Percentiles rank a stretch among this genome's conserved stretches.
Conservation (phyloP, 2,329 filamentous ascomycete genomes). For the Aspergillus terreus region DNA sequence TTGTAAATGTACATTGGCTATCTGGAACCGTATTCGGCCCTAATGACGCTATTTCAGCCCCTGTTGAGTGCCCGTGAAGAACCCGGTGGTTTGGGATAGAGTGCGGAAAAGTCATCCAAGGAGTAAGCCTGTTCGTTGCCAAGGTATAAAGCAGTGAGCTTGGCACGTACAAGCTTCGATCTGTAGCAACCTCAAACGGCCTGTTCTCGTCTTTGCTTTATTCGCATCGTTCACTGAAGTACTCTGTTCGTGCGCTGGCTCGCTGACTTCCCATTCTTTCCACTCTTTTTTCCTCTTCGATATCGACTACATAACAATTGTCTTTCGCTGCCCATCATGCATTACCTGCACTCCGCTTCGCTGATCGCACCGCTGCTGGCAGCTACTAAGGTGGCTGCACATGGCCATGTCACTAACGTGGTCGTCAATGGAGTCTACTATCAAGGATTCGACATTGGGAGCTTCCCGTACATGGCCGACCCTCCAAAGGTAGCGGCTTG, state of each 20-base stretch:
- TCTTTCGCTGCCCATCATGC: slow-evolving; percentile 4
- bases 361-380: slow-evolving; percentile 27
- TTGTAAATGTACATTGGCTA: too few species aligned
- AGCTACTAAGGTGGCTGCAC: slow-evolving; percentile 27
- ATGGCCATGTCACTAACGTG: slow-evolving; percentile 34
- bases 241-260: slow-evolving; percentile 5
- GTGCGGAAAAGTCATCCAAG: too few species aligned
- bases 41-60: too few species aligned
- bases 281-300: neutral
- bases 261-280: slow-evolving; percentile 7
- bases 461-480: slow-evolving; percentile 27
- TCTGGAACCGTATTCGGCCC: too few species aligned
- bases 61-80: too few species aligned
- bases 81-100: too few species aligned
- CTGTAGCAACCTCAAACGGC: neutral
- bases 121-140: too few species aligned
- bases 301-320: neutral
- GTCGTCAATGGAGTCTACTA: slow-evolving; percentile 34
- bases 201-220: neutral
- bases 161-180: too few species aligned
- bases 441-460: slow-evolving; percentile 37
- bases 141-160: too few species aligned
- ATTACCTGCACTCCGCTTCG: slow-evolving; percentile 16
- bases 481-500: slow-evolving; percentile 48
- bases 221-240: neutral